Evolutionary conservation across 2,329 filamentous ascomycete species (phyloP), one percentile per base, ranked within the genome.

Genomic region (Aureobasidium leucospermi): DNA sequence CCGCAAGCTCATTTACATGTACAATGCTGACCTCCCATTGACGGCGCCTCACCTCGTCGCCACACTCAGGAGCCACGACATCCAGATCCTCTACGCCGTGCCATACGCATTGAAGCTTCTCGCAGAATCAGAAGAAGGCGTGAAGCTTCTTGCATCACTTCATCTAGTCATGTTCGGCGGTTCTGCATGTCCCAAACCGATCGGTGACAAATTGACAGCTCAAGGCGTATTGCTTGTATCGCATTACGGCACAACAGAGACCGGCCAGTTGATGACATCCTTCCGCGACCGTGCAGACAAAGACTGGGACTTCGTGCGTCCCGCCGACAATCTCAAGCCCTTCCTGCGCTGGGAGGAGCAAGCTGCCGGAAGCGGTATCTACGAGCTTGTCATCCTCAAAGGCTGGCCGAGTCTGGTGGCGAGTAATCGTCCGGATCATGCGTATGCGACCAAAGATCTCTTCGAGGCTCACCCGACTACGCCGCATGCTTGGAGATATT

Each of bases 21-120:
- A 79, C 67, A 84, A 80, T 62, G 77, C 80, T 0, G 71, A 73
- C 1, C 65, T 84, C 2, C 83, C 83, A 0, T 67, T 85, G 3
- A 81, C 82, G 0, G 62, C 63, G 10, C 63, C 63, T 34, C 60
- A 67, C 52, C 61, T 67, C 10, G 56, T 66, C 6, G 31, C 58
- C 3, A 66, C 64, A 2, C 57, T 66, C n/a, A 60, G 36, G 15
- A 41, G 62, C 19, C 64, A 64, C 31, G 65, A 65, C 6, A 65
- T 67, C 34, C 80, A 85, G 51, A 78, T 81, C 19, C 78, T 87
- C n/a, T 79, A 84, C 61, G 79, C 76, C 1, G 84, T 87, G 0
- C 84, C 84, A 0, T 86, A 86, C 63, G 79, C 80, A 0, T 67
- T 87, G 16, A 86, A 86, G 64, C 69, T 87, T 0, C 73, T 87